Conservation (phyloP, 2,329 filamentous ascomycete genomes). For the Chrysoporthe austroafricana region DNA sequence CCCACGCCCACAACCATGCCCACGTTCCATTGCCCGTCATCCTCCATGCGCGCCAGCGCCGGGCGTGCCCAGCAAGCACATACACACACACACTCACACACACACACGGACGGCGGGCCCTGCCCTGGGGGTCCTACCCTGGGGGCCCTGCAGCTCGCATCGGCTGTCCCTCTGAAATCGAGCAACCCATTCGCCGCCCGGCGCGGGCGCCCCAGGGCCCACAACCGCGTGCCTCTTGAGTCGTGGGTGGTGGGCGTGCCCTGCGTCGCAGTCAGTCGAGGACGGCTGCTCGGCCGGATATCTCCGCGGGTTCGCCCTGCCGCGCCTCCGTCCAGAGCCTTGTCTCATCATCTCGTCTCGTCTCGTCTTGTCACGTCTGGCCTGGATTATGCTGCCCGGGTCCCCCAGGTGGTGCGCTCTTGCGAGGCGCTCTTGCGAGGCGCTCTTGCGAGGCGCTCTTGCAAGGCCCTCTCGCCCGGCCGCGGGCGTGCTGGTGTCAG, state of each 20-base stretch:
- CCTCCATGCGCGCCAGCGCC: too few relatives aligned
- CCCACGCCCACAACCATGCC: background rate
- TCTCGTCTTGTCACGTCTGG: background rate
- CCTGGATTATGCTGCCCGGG: background rate
- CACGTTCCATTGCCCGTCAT: background rate
- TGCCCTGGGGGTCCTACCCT: too few relatives aligned
- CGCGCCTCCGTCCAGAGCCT: too few relatives aligned
- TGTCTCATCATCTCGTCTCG: constrained; percentile 2
- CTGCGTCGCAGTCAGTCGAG: background rate
- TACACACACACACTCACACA: too few relatives aligned
- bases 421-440: too few relatives aligned
- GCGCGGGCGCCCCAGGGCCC: background rate
- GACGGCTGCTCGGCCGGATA: background rate
- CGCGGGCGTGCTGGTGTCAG: too few relatives aligned
- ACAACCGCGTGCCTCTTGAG: background rate
- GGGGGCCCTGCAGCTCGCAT: background rate
- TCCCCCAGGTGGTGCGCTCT: background rate
- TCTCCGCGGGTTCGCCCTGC: background rate
- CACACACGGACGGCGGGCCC: too few relatives aligned
- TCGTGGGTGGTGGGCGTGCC: too few relatives aligned
- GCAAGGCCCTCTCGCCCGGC: too few relatives aligned
- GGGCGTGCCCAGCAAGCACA: too few relatives aligned
- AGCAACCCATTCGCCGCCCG: background rate
- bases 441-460: too few relatives aligned
- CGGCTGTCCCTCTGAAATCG: background rate